phyloP scores from a whole-genome alignment of 2,329 filamentous ascomycete species.

The Gliomastix tumulicola region DNA sequence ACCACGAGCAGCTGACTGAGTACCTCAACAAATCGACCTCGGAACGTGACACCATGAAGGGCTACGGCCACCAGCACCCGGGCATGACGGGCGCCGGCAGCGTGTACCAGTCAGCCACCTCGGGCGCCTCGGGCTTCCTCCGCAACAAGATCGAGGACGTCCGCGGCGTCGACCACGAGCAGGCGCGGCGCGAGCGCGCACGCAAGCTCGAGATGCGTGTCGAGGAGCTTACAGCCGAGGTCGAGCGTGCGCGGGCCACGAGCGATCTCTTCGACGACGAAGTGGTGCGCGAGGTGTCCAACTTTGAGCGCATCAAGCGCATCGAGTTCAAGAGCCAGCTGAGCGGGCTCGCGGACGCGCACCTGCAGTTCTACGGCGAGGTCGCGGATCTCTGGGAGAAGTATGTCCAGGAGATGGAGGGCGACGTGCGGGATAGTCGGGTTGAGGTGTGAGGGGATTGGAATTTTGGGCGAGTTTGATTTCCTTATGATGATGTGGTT shows the following conservation, averaged over 20 bases:
- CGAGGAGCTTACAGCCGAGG: slow-evolving; percentile 82
- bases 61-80: slow-evolving; percentile 40
- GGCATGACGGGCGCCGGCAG: too few species aligned
- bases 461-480: too few species aligned
- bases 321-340: slow-evolving; percentile 86
- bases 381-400: slow-evolving; percentile 80
- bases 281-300: slow-evolving; percentile 83
- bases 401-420: slow-evolving; percentile 85
- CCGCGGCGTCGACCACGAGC: slow-evolving; percentile 92
- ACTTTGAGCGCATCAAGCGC: slow-evolving; percentile 96
- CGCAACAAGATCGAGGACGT: slow-evolving; percentile 95
- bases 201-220: slow-evolving; percentile 90
- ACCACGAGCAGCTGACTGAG: slow-evolving; percentile 92
- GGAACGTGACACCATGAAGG: slow-evolving; percentile 74
- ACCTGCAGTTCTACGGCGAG: slow-evolving; percentile 78
- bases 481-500: too few species aligned
- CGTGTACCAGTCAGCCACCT: slow-evolving; percentile 41
- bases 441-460: too few species aligned
- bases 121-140: slow-evolving; percentile 76
- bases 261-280: slow-evolving; percentile 95
- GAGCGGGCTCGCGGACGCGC: slow-evolving; percentile 73
- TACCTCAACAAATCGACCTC: slow-evolving; percentile 87
- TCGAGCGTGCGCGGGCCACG: slow-evolving; percentile 78
- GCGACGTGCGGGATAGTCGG: slow-evolving; percentile 36
- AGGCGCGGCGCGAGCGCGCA: slow-evolving; percentile 76